Percentiles rank a stretch among this genome's conserved stretches.
These are phyloP conservation scores for Gossypium longicalyx DNA, from an alignment of 345 rosid genomes.

Conservation along the genomic window DNA sequence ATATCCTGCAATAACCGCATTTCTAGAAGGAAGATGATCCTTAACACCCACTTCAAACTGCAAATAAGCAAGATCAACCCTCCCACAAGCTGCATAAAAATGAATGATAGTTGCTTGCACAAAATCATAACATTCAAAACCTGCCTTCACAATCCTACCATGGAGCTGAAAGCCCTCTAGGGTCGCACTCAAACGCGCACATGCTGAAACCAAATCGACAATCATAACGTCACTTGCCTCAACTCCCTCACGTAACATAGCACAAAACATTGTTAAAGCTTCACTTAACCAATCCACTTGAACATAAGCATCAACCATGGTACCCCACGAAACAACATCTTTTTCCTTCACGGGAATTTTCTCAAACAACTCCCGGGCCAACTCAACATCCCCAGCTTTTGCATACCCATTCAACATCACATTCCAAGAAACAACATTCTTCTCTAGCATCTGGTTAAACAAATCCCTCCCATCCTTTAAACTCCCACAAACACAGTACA, in stretches of 20 bases:
- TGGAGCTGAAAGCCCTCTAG: slow-evolving; percentile 66
- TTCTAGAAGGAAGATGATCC: slow-evolving; percentile 57
- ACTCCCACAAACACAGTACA: slow-evolving; percentile 57
- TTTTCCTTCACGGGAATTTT: slow-evolving; percentile 39
- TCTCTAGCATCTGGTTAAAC: slow-evolving; percentile 66
- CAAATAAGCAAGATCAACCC: slow-evolving; percentile 45
- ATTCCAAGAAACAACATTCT: slow-evolving; percentile 69
- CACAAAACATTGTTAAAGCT: slow-evolving; percentile 48
- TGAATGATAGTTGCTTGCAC: slow-evolving; percentile 66
- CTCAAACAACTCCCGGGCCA: slow-evolving; percentile 54
- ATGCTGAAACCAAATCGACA: slow-evolving; percentile 71
- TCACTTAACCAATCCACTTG: slow-evolving; percentile 42
- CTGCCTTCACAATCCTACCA: slow-evolving; percentile 39
- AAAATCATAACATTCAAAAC: slow-evolving; percentile 60
- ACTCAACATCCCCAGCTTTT: slow-evolving; percentile 57
- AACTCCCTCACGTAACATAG: slow-evolving; percentile 47
- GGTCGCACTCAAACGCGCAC: slow-evolving; percentile 37
- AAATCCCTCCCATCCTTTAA: slow-evolving; percentile 50
- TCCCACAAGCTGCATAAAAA: slow-evolving; percentile 56
- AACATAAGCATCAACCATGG: slow-evolving; percentile 59
- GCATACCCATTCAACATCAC: slow-evolving; percentile 85
- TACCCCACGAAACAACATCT: slow-evolving; percentile 82
- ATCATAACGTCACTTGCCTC: slow-evolving; percentile 60
- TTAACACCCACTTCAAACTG: slow-evolving; percentile 51
- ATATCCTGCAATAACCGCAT: slow-evolving; percentile 65